A percentile compares a stretch with the other conserved stretches of the same genome.
Evolutionary conservation across 768 basidiomycete genomes (phyloP).

Genomic region (Ephemerocybe angulata): DNA sequence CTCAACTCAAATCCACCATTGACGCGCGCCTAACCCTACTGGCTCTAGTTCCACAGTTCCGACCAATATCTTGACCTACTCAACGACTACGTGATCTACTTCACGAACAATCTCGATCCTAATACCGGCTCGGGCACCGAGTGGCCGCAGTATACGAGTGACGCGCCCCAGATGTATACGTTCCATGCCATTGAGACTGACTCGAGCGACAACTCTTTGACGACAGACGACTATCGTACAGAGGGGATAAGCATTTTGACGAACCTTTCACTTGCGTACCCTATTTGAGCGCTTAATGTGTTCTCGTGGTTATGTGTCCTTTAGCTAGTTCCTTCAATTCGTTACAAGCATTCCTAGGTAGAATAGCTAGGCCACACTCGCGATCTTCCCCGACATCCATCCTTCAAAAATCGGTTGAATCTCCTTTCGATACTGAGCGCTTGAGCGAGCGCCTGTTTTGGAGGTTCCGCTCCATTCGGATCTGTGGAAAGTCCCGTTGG

Average conservation of each 20-base stretch:
- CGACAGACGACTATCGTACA: slow-evolving; percentile 29
- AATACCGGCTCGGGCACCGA: slow-evolving; percentile 24
- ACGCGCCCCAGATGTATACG: slow-evolving; percentile 19
- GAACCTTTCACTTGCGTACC: slow-evolving; percentile 22
- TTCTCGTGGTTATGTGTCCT: too few species aligned
- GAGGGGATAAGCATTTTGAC: slow-evolving; percentile 25
- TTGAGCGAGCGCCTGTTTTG: too few species aligned
- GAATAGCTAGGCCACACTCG: too few species aligned
- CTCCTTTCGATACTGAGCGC: too few species aligned
- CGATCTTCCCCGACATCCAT: too few species aligned
- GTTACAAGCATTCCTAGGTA: too few species aligned
- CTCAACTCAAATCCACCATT: too few species aligned
- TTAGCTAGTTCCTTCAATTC: too few species aligned
- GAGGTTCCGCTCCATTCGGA: too few species aligned
- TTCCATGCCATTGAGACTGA: slow-evolving; percentile 16
- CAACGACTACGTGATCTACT: slow-evolving; percentile 43
- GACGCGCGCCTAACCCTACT: too few species aligned
- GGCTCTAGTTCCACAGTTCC: slow-evolving; percentile 43
- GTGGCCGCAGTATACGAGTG: slow-evolving; percentile 31
- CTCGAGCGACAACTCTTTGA: slow-evolving; percentile 10
- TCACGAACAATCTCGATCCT: slow-evolving; percentile 41
- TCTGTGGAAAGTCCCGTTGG: not conserved
- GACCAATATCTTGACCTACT: slow-evolving; percentile 38
- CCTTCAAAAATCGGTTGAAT: too few species aligned
- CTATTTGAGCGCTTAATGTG: too few species aligned